Percentiles rank a stretch among this genome's conserved stretches.
These are phyloP conservation scores for Rhizopus stolonifer DNA, from an alignment of 371 early-diverging fungal genomes.

Conservation along the genomic window DNA sequence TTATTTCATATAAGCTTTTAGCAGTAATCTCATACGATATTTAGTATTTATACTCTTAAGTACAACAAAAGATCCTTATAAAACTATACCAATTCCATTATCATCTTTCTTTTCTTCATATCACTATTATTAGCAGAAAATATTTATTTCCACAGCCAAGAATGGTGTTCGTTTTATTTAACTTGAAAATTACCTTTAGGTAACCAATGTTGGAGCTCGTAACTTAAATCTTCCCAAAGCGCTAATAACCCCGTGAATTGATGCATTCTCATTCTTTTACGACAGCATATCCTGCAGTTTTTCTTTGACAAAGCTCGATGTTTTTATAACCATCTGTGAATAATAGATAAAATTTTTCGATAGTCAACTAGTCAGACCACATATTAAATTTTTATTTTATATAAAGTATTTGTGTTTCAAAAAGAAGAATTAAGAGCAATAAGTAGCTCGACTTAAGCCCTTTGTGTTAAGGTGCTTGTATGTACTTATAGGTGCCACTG, in stretches of 20 bases:
- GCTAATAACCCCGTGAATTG: conserved; percentile 14
- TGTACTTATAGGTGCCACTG: neutral
- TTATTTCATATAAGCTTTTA: no score
- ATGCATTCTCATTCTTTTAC: conserved; percentile 10
- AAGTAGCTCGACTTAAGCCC: conserved; percentile 6
- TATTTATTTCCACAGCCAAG: conserved; percentile 3
- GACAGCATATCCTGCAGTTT: conserved; percentile 15
- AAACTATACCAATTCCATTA: neutral
- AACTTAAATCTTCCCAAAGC: conserved; percentile 2
- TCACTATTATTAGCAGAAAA: conserved; percentile 3
- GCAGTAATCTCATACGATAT: no score
- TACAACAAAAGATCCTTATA: no score
- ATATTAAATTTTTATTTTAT: conserved; percentile 8
- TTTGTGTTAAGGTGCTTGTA: conserved; percentile 3
- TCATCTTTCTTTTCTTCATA: conserved; percentile 2
- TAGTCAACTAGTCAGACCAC: conserved; percentile 8
- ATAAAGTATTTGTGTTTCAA: conserved; percentile 5
- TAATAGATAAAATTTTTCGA: conserved; percentile 4
- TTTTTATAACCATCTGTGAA: conserved; percentile 8
- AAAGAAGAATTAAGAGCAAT: conserved; percentile 6
- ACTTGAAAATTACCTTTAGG: conserved; percentile 2
- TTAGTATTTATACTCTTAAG: no score
- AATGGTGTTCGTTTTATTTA: conserved; percentile 3
- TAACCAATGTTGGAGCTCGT: neutral
- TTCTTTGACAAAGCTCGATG: conserved; percentile 5